phyloP scores from a whole-genome alignment of 225 moss, liverwort and hornwort species.

The Pseudisothecium myosuroides region DNA sequence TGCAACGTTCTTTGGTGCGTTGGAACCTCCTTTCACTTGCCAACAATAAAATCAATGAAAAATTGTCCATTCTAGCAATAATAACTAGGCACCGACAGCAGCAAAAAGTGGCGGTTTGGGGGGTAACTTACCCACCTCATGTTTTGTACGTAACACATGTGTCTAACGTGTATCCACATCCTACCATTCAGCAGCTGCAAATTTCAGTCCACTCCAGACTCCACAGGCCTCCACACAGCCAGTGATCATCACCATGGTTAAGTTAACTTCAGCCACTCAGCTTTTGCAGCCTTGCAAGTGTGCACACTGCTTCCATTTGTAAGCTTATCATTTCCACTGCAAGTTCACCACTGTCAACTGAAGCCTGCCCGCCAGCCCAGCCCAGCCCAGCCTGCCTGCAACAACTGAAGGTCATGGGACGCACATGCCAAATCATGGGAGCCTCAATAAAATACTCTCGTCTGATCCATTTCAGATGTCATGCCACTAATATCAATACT shows the following conservation, averaged over 20 bases:
- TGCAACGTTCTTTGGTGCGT: fast-evolving
- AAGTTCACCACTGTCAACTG: background rate
- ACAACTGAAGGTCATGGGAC: background rate
- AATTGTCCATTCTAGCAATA: background rate
- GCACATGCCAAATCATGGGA: background rate
- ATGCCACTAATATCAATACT: background rate
- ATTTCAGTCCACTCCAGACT: background rate
- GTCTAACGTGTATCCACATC: too few species aligned
- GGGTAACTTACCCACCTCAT: too few species aligned
- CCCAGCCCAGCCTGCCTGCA: background rate
- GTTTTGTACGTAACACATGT: too few species aligned
- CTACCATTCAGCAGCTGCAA: background rate
- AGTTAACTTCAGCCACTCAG: background rate
- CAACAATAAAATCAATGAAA: background rate
- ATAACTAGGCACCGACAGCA: too few species aligned
- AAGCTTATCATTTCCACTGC: background rate
- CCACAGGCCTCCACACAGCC: background rate
- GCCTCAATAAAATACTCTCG: too few species aligned
- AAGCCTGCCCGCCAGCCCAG: background rate
- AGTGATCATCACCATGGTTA: background rate
- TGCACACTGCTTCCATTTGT: background rate
- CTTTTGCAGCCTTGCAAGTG: background rate
- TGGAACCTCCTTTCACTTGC: background rate
- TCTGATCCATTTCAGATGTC: too few species aligned
- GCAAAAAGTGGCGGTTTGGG: too few species aligned